Evolutionary conservation across 257 asterid genomes (phyloP).

Genomic region (Penstemon barbatus): DNA sequence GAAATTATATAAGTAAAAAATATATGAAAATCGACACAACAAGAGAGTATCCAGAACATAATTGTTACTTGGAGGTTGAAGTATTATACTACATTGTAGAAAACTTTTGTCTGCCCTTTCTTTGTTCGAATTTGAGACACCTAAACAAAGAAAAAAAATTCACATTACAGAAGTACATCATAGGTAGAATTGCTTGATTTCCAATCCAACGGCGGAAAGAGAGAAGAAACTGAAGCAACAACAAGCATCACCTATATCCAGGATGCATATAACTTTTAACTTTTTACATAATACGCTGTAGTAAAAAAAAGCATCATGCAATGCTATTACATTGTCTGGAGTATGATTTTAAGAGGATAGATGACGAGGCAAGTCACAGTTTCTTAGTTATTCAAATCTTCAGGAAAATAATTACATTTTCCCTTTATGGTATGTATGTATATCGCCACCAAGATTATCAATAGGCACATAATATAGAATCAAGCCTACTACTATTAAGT

Average conservation of each 20-base stretch:
- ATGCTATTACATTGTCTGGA: too few species aligned
- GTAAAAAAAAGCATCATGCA: neutral
- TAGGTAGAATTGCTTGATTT: neutral
- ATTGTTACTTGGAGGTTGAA: neutral
- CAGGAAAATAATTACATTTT: neutral
- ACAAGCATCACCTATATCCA: neutral
- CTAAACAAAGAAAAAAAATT: constrained; percentile 38
- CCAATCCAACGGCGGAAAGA: neutral
- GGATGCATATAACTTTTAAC: too few species aligned
- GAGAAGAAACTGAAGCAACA: neutral
- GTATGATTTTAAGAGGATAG: too few species aligned
- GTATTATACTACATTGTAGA: constrained; percentile 39
- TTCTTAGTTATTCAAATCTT: neutral
- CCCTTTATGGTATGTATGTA: too few species aligned
- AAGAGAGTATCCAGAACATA: too few species aligned
- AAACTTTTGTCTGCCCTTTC: constrained; percentile 64
- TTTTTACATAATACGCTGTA: neutral
- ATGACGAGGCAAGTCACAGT: too few species aligned
- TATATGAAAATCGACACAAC: too few species aligned
- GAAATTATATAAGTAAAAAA: too few species aligned
- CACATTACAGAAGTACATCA: neutral
- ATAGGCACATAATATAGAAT: too few species aligned
- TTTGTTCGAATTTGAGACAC: constrained; percentile 81
- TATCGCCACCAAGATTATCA: too few species aligned
- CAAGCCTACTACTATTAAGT: too few species aligned